Base-by-base conservation (phyloP, 768 basidiomycete species). In the Xerocomus spinulosus region DNA sequence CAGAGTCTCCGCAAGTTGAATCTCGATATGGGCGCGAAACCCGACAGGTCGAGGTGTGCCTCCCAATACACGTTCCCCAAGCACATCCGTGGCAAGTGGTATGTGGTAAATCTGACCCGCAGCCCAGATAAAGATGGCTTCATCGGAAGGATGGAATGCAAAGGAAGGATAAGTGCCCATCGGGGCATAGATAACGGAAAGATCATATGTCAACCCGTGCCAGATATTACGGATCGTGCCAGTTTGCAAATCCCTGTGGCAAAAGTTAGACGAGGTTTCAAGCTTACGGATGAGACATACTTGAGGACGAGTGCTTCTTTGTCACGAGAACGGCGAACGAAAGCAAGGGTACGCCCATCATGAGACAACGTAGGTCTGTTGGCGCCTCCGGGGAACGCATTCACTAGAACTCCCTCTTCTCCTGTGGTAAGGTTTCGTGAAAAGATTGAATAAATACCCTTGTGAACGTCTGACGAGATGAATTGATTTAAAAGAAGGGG, bases 81-180 rank as follows among this genome's bases (percentile, higher is more conserved):
- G 44, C 25, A 40, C 37, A 20, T 63, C 62, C 29, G 38, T 20
- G 32, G 46, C 12, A 15, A 87, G 66, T 14, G 85, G 84, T 10
- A 87, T 72, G 13, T 69, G 71, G 60, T 80, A 78, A 21, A 87
- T 85, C 48, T 84, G 77, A 3, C 85, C 85, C 2, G 82, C 77
- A 4, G 85, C 82, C 85, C 85, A 87, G 48, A 87, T 81, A 52
- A 87, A 72, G 44, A 87, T 67, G 20, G 59, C 61, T 18, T 56
- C 52, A 20, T 62, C 57, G 24, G 51, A 57, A 7, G 61, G 49
- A 49, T 51, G 47, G 58, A 87, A 87, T 9, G 85, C 74, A 57
- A 84, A 88, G 1, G 83, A 81, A 0, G 85, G 86, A 54, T 88
- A 88, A 33, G 85, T 88, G 10, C 85, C 83, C 83, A 87, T 87